These are phyloP conservation scores for Pyrenochaeta sp. DNA, from an alignment of 2,329 filamentous ascomycete species.

Conservation along the genomic window DNA sequence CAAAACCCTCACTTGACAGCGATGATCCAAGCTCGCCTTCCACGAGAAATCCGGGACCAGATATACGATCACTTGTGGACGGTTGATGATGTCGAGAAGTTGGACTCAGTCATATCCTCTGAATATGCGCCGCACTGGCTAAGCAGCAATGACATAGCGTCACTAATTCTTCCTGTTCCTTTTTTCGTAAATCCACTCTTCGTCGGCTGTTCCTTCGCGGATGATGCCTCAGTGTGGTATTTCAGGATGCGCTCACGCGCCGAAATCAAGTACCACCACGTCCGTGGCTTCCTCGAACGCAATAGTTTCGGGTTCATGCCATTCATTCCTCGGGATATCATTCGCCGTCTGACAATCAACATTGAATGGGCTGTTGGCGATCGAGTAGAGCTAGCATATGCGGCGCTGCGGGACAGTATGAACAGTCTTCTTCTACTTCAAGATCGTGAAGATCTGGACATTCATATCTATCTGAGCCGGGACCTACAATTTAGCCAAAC, in stretches of 20 bases:
- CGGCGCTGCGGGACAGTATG: conserved; percentile 5
- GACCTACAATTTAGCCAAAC: conserved; percentile 1
- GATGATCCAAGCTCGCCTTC: conserved; percentile 1
- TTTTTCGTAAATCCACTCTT: conserved; percentile 7
- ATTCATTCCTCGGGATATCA: not conserved
- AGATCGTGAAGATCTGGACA: not conserved
- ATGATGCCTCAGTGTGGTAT: conserved; percentile 8
- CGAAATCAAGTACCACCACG: conserved; percentile 9
- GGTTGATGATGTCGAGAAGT: not conserved
- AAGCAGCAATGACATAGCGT: not conserved
- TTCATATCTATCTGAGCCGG: conserved; percentile 6
- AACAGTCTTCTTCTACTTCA: conserved; percentile 12
- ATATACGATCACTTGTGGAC: conserved; percentile 12
- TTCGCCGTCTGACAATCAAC: conserved; percentile 5
- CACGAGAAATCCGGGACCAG: conserved; percentile 14
- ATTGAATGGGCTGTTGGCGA: not conserved
- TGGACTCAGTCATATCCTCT: conserved; percentile 1
- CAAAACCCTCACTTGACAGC: not conserved
- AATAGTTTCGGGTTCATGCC: conserved; percentile 3
- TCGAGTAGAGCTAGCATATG: not conserved
- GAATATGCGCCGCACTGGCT: not conserved
- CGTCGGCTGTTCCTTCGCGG: conserved; percentile 7
- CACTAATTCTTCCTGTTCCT: conserved; percentile 1
- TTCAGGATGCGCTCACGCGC: conserved; percentile 2
- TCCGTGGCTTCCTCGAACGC: conserved; percentile 8